Base-by-base conservation (phyloP, 1,139 yeast species). In the Kluyveromyces sp. region DNA sequence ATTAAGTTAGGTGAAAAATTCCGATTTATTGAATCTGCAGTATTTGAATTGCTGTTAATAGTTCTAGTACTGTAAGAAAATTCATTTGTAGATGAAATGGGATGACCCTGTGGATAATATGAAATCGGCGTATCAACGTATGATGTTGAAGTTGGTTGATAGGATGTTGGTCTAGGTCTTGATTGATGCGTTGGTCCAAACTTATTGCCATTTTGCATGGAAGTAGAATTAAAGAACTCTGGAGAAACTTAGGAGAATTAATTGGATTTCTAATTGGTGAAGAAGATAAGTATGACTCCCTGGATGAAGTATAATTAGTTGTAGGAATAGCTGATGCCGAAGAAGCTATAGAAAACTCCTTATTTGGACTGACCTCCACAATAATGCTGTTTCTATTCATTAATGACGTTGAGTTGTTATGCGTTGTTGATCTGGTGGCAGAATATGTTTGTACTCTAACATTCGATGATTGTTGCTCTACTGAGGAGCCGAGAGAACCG, bases 151-250 rank as follows among this genome's bases (percentile, higher is more conserved):
- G 72, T 69, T 8, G 94, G 92, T 59, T 84, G 90, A 59, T 82
- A 84, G 6, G 90, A 83, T 0, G 90, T 83, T 41, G 94, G 92
- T 63, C 94, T 75, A 46, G 87, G 89, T 21, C 43, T 31, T n/a
- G 28, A 26, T 10, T 41, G 43, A 10, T 41, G 43, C n/a, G 39
- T n/a, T 15, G 38, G 30, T 4, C 38, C 34, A 15, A 35, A 41
- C 25, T 35, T 41, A 15, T 29, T 29, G 29, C 10, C 15, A 7
- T 34, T 38, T 5, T 41, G 43, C 7, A 38, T 35, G 26, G 38
- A 26, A 21, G 10, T 34, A 25, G 37, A 27, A 7, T 32, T n/a
- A 25, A 41, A 41, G 43, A n/a, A 34, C 32, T 28, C 3, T 33
- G n/a, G 6, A 28, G 33, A 29, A 34, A 41, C 25, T 33, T 33